phyloP scores from a whole-genome alignment of 495 filamentous ascomycete genomes.

The Penicillium coffeae region DNA sequence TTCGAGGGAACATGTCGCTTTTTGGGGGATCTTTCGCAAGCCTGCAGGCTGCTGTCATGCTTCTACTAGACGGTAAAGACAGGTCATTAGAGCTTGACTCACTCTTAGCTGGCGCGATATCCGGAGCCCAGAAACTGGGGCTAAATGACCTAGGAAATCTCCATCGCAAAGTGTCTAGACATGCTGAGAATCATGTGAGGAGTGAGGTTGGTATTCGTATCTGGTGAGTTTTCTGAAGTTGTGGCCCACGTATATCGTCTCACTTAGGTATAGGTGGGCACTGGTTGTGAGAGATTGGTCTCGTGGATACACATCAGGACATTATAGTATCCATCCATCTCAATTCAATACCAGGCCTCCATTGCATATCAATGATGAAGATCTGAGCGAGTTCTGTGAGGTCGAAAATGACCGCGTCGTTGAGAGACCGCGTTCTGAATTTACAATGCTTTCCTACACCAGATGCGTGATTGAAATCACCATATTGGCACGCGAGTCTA shows the following conservation, averaged over 20 bases:
- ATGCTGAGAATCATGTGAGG: slow-evolving; percentile 1
- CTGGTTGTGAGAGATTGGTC: slow-evolving; percentile 25
- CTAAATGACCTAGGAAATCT: slow-evolving; percentile 27
- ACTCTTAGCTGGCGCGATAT: slow-evolving; percentile 26
- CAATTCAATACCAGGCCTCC: slow-evolving; percentile 24
- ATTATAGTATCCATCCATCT: slow-evolving; percentile 25
- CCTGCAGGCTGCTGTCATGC: slow-evolving; percentile 29
- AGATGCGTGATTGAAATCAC: slow-evolving; percentile 19
- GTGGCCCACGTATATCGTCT: too few species aligned
- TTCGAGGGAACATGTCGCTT: slow-evolving; percentile 16
- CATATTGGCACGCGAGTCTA: slow-evolving; percentile 19
- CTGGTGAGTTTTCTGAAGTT: slow-evolving; percentile 6
- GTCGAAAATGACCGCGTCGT: slow-evolving; percentile 2
- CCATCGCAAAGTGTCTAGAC: too few species aligned
- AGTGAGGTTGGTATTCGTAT: slow-evolving; percentile 16
- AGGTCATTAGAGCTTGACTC: slow-evolving; percentile 19
- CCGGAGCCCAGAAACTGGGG: slow-evolving; percentile 25
- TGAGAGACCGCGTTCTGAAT: slow-evolving; percentile 27
- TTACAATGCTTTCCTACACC: slow-evolving; percentile 30
- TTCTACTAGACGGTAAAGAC: slow-evolving; percentile 26
- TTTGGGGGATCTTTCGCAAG: slow-evolving; percentile 30
- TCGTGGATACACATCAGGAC: slow-evolving; percentile 20
- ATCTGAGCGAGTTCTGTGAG: slow-evolving; percentile 7
- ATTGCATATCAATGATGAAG: slow-evolving; percentile 25
- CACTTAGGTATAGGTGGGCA: slow-evolving; percentile 20